phyloP scores from a whole-genome alignment of 2,329 filamentous ascomycete species.

The Verticillium klebahnii region DNA sequence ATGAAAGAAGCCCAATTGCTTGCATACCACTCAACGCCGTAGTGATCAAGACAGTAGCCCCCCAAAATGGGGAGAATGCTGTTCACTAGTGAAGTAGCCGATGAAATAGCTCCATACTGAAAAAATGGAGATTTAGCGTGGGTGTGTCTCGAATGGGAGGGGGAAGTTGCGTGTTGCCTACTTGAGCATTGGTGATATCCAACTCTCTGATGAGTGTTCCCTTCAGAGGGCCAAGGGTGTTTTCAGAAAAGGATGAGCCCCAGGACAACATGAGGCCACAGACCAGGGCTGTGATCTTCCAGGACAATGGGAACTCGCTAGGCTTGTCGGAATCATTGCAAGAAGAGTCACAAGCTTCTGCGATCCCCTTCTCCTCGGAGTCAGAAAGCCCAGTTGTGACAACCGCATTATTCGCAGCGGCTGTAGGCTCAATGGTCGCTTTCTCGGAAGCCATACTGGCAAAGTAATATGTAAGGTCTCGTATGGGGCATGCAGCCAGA shows the following conservation, averaged over 20 bases:
- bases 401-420: no score
- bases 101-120: slow-evolving; percentile 18
- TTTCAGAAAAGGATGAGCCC: slow-evolving; percentile 20
- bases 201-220: slow-evolving; percentile 13
- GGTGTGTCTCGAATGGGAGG: not conserved
- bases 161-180: not conserved
- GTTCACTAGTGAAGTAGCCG: slow-evolving; percentile 19
- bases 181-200: slow-evolving; percentile 15
- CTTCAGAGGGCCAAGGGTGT: slow-evolving; percentile 19
- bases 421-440: no score
- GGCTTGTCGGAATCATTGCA: slow-evolving; percentile 1
- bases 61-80: slow-evolving; percentile 19
- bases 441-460: no score
- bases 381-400: no score
- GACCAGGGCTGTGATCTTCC: slow-evolving; percentile 16
- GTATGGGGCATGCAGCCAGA: no score
- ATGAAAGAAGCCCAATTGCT: not conserved
- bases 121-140: not conserved
- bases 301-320: slow-evolving; percentile 16
- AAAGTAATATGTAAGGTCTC: no score
- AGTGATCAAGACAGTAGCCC: slow-evolving; percentile 19
- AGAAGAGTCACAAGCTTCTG: not conserved
- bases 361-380: slow-evolving; percentile 4
- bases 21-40: slow-evolving; percentile 18
- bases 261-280: slow-evolving; percentile 18